These are phyloP conservation scores for Paracorniculantispora psalliotae DNA, from an alignment of 2,329 filamentous ascomycete genomes.

Conservation along the genomic window DNA sequence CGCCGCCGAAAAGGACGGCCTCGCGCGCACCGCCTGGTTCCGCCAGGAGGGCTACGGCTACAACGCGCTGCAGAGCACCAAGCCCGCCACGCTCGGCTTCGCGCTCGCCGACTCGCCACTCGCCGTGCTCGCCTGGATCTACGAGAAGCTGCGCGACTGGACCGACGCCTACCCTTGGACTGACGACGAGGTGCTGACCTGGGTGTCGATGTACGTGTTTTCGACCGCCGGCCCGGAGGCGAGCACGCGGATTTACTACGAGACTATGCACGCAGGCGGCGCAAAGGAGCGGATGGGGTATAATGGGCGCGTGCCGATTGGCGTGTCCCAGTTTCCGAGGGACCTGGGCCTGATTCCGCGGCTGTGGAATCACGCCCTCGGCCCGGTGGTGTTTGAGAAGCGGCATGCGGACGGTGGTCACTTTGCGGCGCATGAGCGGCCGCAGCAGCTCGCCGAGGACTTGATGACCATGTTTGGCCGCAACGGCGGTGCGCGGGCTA, in stretches of 20 bases:
- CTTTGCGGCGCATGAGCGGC: conserved; percentile 52
- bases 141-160: conserved; percentile 74
- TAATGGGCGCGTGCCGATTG: conserved; percentile 28
- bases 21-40: conserved; percentile 54
- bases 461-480: conserved; percentile 52
- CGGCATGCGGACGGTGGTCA: conserved; percentile 47
- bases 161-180: conserved; percentile 65
- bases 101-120: conserved; percentile 62
- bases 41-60: conserved; percentile 36
- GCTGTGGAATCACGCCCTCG: conserved; percentile 51
- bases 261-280: conserved; percentile 42
- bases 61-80: conserved; percentile 43
- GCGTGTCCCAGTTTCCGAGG: conserved; percentile 48
- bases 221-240: conserved; percentile 61
- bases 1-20: conserved; percentile 43
- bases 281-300: background rate
- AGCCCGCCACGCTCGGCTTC: conserved; percentile 66
- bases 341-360: conserved; percentile 50
- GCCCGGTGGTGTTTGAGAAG: conserved; percentile 50
- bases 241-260: conserved; percentile 65
- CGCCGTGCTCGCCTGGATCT: conserved; percentile 66
- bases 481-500: conserved; percentile 37
- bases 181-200: conserved; percentile 67
- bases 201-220: conserved; percentile 67
- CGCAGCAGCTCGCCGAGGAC: conserved; percentile 45